Evolutionary conservation across 306 rosid genomes (phyloP), one percentile per base, ranked within the genome.

Genomic region (Castanea mollissima): DNA sequence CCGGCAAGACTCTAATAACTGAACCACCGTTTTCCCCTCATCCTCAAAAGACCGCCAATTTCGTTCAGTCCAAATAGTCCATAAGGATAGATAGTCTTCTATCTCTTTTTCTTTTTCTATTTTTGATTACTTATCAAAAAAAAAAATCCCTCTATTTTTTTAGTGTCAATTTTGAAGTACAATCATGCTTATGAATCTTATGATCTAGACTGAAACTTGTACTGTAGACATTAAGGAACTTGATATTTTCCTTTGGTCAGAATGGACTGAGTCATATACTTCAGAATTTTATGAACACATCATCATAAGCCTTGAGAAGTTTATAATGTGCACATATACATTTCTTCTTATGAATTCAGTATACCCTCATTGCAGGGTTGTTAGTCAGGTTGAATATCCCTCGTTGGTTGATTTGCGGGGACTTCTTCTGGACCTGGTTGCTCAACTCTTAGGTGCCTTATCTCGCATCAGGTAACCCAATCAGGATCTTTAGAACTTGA

Each of bases 361-460:
- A 56, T 69, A 52, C 83, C 91, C 71, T 84, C 77, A 60, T 84
- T 90, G 86, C 97, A 96, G 99, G 92, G 97, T 93, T 87, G 99
- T 96, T 82, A 96, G 99, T 81, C 99, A 91, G 86, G 94, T 93
- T 80, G 99, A 96, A 75, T 96, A 96, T 83, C 99, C 99, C 49
- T 96, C 99, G 3, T 87, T 96, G 84, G 98, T 96, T 86, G 99
- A 96, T 88, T 78, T 96, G 82, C 92, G 98, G 74, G 99, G 99
- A 59, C 98, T 96, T 83, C 98, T 96, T 83, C 85, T 96, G 78
- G 99, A 96, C 90, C 92, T 96, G 68, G 99, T 96, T 81, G 99
- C 99, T 83, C 99, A 96, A 79, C 96, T 96, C 65, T 83, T 93
- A 74, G 99, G 99, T 67, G 99, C 99, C 81, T 84, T 96, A 79